Evolutionary conservation across 306 rosid species (phyloP).

Genomic region (Ziziphus jujuba): DNA sequence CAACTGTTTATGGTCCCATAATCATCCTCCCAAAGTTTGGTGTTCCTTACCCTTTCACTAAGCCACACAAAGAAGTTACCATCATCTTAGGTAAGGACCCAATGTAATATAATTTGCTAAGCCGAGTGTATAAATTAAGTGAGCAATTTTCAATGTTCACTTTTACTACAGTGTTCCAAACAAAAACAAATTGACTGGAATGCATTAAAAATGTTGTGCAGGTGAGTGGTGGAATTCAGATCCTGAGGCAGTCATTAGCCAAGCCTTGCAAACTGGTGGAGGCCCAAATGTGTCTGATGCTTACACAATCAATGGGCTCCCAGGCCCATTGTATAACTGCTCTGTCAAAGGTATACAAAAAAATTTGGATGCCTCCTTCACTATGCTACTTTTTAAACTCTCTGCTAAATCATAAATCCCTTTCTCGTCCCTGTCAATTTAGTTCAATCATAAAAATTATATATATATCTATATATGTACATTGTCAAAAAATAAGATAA

Average conservation of each 20-base stretch:
- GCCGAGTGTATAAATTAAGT: background rate
- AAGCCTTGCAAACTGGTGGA: constrained; percentile 66
- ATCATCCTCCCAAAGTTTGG: constrained; percentile 55
- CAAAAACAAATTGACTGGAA: background rate
- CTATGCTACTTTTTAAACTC: too few species aligned
- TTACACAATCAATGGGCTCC: constrained; percentile 70
- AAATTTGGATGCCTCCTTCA: too few species aligned
- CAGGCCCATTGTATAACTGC: constrained; percentile 69
- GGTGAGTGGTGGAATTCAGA: constrained; percentile 89
- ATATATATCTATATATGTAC: too few species aligned
- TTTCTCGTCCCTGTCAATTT: too few species aligned
- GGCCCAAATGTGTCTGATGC: constrained; percentile 87
- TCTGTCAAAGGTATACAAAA: constrained; percentile 68
- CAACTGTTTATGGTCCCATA: constrained; percentile 56
- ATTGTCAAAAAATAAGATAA: too few species aligned
- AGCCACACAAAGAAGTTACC: constrained; percentile 12
- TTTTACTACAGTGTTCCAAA: background rate
- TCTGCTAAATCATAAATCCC: too few species aligned
- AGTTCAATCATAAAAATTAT: too few species aligned
- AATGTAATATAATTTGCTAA: too few species aligned
- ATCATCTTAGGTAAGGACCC: constrained; percentile 10
- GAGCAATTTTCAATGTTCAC: background rate
- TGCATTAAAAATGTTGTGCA: constrained; percentile 18
- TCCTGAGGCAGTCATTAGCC: constrained; percentile 59
- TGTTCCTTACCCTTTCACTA: constrained; percentile 45